Evolutionary conservation across 2,329 filamentous ascomycete genomes (phyloP).

Genomic region (Sclerotinia trifoliorum): DNA sequence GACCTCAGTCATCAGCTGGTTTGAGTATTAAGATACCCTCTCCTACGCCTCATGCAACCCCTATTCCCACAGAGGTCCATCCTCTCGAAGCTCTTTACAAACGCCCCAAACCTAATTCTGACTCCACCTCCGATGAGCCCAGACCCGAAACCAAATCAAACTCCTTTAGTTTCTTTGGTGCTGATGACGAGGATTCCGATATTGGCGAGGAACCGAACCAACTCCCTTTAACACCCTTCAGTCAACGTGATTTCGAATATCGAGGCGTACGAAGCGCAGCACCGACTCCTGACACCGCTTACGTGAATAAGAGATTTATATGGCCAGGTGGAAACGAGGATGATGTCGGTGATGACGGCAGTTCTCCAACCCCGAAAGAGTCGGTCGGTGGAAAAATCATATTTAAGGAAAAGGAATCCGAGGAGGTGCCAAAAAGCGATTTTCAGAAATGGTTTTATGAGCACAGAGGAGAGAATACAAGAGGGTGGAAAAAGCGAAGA

Average conservation of each 20-base stretch:
- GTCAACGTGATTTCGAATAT: slow-evolving; percentile 72
- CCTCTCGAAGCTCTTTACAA: slow-evolving; percentile 94
- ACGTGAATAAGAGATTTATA: slow-evolving; percentile 63
- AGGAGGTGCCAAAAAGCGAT: slow-evolving; percentile 43
- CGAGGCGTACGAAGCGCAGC: slow-evolving; percentile 81
- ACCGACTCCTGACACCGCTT: slow-evolving; percentile 90
- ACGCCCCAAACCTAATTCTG: slow-evolving; percentile 51
- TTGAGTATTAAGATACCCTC: slow-evolving; percentile 51
- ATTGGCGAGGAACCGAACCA: slow-evolving; percentile 46
- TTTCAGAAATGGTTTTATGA: slow-evolving; percentile 70
- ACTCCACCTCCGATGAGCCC: slow-evolving; percentile 32
- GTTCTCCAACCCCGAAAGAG: slow-evolving; percentile 25
- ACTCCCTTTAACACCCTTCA: slow-evolving; percentile 78
- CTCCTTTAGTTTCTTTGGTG: slow-evolving; percentile 74
- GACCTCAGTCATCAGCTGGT: slow-evolving; percentile 47
- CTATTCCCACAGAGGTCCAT: slow-evolving; percentile 56
- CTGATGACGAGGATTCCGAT: slow-evolving; percentile 46
- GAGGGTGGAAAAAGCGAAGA: slow-evolving; percentile 63
- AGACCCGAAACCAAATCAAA: slow-evolving; percentile 45
- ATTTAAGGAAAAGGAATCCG: slow-evolving; percentile 27
- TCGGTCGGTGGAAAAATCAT: slow-evolving; percentile 26
- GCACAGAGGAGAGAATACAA: slow-evolving; percentile 61
- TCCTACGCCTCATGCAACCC: slow-evolving; percentile 46
- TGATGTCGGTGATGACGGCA: slow-evolving; percentile 46
- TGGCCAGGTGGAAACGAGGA: slow-evolving; percentile 51